Base-by-base conservation (phyloP, 805 yeast species). In the Cyberlindnera euphorbiiphila region DNA sequence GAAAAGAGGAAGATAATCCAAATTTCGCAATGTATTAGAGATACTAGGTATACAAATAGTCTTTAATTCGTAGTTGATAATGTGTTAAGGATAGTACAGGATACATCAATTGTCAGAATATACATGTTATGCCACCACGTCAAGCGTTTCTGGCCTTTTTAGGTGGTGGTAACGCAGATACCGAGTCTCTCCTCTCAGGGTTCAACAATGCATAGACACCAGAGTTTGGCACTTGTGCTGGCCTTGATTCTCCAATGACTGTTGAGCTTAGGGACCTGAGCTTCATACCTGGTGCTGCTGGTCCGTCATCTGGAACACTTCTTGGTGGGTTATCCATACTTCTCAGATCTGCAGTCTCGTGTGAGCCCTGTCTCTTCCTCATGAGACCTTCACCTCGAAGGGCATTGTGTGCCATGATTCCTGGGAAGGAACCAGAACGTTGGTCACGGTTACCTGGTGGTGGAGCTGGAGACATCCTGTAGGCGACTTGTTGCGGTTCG, bases 171-270 rank as follows among this genome's bases (percentile, higher is more conserved):
- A 25, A 38, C n/a, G 30, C 23, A 10, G 46, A 25, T 11, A 40
- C 32, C 2, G 50, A 42, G 3, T 33, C 47, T 23, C 46, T 37
- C 33, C 51, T 51, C 20, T 43, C 56, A 17, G 56, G 59, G 26
- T 54, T 54, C 31, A 54, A 29, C 23, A 54, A 29, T 1, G 57
- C 54, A 34, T 51, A 46, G 12, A 54, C 54, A 13, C 56, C 54
- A 10, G 57, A 42, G 26, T 43, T 46, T 10, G 19, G 11, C n/a
- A 18, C 23, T 17, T 13, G 9, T 21, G n/a, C 5, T 16, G 24
- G 13, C 27, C 33, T 25, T 20, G 31, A 17, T 20, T 37, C 40
- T 10, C 31, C 14, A 23, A 45, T 41, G 19, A 36, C 39, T 13
- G 53, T 39, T n/a, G 47, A 41, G 34, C 48, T 46, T 20, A 40